These are phyloP conservation scores for Metschnikowia dekortorum DNA, from an alignment of 805 yeast species.

Conservation along the genomic window DNA sequence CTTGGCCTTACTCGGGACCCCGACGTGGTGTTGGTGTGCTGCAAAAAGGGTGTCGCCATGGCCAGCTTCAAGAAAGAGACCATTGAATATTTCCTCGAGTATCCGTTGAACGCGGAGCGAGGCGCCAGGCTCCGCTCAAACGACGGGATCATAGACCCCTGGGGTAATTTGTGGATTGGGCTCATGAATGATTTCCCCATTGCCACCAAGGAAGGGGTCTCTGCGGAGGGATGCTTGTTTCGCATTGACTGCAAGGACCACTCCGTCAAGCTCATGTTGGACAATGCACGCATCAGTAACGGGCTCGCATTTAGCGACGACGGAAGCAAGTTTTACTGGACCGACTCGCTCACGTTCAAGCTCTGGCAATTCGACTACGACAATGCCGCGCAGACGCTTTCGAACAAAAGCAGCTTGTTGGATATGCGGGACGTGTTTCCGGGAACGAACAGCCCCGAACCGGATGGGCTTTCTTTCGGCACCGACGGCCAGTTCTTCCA, in stretches of 20 bases:
- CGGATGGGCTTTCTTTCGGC: constrained; percentile 75
- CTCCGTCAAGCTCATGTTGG: constrained; percentile 27
- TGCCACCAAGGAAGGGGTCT: constrained; percentile 22
- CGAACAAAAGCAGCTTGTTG: constrained; percentile 25
- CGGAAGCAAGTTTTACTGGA: constrained; percentile 34
- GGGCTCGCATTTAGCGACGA: constrained; percentile 45
- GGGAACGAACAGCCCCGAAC: constrained; percentile 45
- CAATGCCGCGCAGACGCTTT: constrained; percentile 22
- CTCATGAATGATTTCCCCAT: constrained; percentile 60
- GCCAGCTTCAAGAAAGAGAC: constrained; percentile 41
- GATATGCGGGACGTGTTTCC: constrained; percentile 17
- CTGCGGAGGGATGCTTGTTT: constrained; percentile 50
- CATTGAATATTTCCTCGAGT: constrained; percentile 38
- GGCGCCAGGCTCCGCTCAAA: constrained; percentile 47
- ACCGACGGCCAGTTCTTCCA: constrained; percentile 52
- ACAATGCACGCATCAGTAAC: constrained; percentile 53
- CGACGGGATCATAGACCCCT: constrained; percentile 76
- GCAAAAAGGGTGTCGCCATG: constrained; percentile 58
- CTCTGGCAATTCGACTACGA: constrained; percentile 39
- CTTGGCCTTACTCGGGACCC: constrained; percentile 57
- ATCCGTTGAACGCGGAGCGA: constrained; percentile 26
- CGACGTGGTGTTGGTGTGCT: constrained; percentile 55
- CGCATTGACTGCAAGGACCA: constrained; percentile 31
- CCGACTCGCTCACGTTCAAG: constrained; percentile 33
- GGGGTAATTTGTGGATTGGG: constrained; percentile 78